phyloP scores from a whole-genome alignment of 176 grass and related monocot genomes.

The Olyra latifolia region DNA sequence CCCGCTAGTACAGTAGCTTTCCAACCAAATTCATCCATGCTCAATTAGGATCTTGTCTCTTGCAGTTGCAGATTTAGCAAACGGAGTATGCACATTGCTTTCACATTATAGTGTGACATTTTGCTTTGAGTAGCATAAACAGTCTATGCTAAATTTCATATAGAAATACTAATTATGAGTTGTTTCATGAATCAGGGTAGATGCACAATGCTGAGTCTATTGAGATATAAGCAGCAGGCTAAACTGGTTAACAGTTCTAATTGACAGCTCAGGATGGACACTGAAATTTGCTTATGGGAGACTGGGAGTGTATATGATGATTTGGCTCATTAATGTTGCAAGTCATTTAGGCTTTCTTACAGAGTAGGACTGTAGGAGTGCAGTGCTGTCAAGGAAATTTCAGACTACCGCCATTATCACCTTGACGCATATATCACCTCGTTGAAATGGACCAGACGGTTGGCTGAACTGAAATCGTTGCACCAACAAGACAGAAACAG shows the following conservation, averaged over 20 bases:
- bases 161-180: neutral
- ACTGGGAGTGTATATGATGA: neutral
- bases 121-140: neutral
- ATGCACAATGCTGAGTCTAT: neutral
- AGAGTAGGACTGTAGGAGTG: neutral
- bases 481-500: neutral
- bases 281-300: neutral
- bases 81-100: neutral
- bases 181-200: constrained; percentile 3
- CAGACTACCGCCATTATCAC: neutral
- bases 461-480: constrained; percentile 2
- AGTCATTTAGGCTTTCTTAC: neutral
- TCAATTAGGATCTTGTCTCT: neutral
- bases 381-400: neutral
- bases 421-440: neutral
- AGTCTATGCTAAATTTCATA: neutral
- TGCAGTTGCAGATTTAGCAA: neutral
- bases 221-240: neutral
- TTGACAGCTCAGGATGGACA: neutral
- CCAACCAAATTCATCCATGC: neutral
- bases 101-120: constrained; percentile 8
- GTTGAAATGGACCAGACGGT: neutral
- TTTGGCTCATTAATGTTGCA: neutral
- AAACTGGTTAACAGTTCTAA: neutral
- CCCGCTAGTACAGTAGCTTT: neutral